Percentiles rank a stretch among this genome's conserved stretches.
Evolutionary conservation across 1,139 yeast genomes (phyloP).

Genomic region (Candida albicans): DNA sequence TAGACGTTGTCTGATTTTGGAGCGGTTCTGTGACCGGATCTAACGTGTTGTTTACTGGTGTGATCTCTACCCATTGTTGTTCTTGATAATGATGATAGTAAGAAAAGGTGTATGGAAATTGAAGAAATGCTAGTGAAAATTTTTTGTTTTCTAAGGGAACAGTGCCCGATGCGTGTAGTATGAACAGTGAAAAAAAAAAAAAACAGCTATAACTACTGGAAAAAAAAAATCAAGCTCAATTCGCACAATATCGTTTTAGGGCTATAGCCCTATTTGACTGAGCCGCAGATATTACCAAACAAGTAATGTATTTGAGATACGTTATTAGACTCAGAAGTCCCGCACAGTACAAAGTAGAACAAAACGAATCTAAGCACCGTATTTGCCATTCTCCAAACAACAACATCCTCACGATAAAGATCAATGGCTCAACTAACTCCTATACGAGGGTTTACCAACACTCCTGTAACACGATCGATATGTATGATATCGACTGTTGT

Average conservation of each 20-base stretch:
- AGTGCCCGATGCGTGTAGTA: background rate
- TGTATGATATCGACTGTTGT: slow-evolving; percentile 41
- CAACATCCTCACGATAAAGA: background rate
- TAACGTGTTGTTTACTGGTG: slow-evolving; percentile 92
- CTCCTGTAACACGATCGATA: slow-evolving; percentile 55
- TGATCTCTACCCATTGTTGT: slow-evolving; percentile 93
- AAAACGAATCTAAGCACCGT: background rate
- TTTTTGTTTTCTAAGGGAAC: slow-evolving; percentile 2
- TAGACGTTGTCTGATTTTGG: slow-evolving; percentile 99
- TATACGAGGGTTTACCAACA: slow-evolving; percentile 58
- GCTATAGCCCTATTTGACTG: background rate
- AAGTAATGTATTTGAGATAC: background rate
- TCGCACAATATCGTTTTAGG: background rate
- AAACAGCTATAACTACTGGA: too few species aligned
- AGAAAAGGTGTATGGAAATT: background rate
- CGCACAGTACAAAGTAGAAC: background rate
- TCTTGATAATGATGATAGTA: slow-evolving; percentile 6
- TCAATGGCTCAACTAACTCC: slow-evolving; percentile 34
- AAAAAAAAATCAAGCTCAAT: slow-evolving; percentile 1
- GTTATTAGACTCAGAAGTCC: too few species aligned
- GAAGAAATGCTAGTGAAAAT: slow-evolving; percentile 1
- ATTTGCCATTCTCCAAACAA: background rate
- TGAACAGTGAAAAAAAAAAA: background rate
- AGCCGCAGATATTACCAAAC: background rate
- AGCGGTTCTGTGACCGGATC: slow-evolving; percentile 96